Evolutionary conservation across 495 filamentous ascomycete genomes (phyloP).

Genomic region (Aspergillus asperescens): DNA sequence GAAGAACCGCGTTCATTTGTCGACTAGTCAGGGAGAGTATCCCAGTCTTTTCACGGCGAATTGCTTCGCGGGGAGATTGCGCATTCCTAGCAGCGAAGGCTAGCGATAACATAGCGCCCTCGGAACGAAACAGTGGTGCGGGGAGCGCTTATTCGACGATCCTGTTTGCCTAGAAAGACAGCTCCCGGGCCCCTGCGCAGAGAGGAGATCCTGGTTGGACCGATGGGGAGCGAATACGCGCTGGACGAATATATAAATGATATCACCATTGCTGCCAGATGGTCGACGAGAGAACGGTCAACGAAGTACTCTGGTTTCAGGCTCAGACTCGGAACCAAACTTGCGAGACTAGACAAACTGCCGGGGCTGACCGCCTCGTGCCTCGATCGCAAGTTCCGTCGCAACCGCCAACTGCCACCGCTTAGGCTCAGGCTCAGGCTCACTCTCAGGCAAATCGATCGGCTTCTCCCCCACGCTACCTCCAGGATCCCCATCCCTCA

Average conservation of each 20-base stretch:
- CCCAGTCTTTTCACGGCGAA: not conserved
- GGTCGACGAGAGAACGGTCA: no score
- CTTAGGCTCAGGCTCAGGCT: not conserved
- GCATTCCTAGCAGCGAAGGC: not conserved
- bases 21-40: not conserved
- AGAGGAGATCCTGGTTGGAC: conserved; percentile 6
- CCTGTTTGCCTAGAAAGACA: conserved; percentile 9
- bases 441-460: not conserved
- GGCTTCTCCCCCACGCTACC: conserved; percentile 9
- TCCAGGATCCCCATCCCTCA: conserved; percentile 6
- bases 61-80: not conserved
- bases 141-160: conserved; percentile 21
- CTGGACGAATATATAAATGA: not conserved
- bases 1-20: not conserved
- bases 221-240: conserved; percentile 6
- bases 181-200: conserved; percentile 16
- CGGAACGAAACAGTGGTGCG: conserved; percentile 12
- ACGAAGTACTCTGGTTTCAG: not conserved
- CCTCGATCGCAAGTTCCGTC: conserved; percentile 8
- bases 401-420: conserved; percentile 20
- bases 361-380: conserved; percentile 14
- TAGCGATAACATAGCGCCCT: conserved; percentile 16
- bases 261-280: not conserved
- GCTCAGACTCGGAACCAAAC: conserved; percentile 8
- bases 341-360: no score